Evolutionary conservation across 495 filamentous ascomycete species (phyloP), one percentile per base, ranked within the genome.

Genomic region (Talaromyces borbonicus): DNA sequence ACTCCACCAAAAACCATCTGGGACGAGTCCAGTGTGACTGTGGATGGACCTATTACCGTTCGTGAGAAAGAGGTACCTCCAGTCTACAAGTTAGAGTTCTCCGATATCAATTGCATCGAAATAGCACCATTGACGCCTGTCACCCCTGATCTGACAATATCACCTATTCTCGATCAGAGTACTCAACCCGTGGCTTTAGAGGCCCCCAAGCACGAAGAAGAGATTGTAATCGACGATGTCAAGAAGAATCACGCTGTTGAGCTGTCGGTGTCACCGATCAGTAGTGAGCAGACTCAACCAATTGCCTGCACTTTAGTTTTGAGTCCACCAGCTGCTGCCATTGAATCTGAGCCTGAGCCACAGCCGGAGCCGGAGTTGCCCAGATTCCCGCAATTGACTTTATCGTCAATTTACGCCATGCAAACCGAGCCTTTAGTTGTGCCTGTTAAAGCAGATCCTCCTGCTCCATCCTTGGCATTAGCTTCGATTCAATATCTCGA

Each of bases 341-440:
- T 31, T 56, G 20, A 49, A 42, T 15, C 45, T 23, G 27, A 54
- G 57, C 25, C 52, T 42, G 49, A 51, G 52, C 26, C 50, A 49
- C 20, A 39, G 23, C 23, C 27, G 14, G 25, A 15, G 29, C 27
- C 44, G n/a, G n/a, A n/a, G n/a, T n/a, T n/a, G n/a, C n/a, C n/a
- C n/a, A n/a, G n/a, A 1, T 49, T 56, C 14, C 56, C 53, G 7
- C 37, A 61, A 27, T 48, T 77, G 19, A 64, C 59, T 24, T 55
- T 81, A 27, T 77, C 79, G 15, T 49, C 65, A 5, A 60, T 81
- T 32, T 64, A 57, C 23, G 62, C 68, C 5, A 59, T 73, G 33
- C 57, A 71, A 7, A 79, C 71, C 8, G 67, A 71, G 48, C 79
- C 78, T 7, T 53, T 73, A 12, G 66, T 63, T 37, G 1, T 40